Evolutionary conservation across 2,329 filamentous ascomycete genomes (phyloP).

Genomic region (Epichloe brachyelytri): DNA sequence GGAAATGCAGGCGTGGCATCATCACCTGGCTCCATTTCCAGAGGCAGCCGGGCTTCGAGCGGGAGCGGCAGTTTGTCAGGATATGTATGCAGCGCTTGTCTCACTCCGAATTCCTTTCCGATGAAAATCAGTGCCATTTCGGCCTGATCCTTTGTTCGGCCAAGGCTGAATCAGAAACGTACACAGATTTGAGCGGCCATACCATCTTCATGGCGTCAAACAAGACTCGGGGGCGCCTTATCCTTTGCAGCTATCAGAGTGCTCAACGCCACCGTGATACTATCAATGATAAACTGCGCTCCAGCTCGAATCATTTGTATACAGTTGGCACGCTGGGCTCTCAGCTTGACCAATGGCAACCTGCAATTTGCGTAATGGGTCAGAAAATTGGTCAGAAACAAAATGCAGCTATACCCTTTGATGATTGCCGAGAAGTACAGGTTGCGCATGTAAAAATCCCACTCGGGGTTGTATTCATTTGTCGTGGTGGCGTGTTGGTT

Average conservation of each 20-base stretch:
- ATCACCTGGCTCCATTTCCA: conserved; percentile 1
- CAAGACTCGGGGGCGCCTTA: conserved; percentile 19
- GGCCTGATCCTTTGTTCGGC: conserved; percentile 16
- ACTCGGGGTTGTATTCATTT: conserved; percentile 2
- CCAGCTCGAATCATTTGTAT: conserved; percentile 14
- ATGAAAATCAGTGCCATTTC: conserved; percentile 18
- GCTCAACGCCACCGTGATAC: conserved; percentile 14
- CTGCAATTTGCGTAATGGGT: conserved; percentile 17
- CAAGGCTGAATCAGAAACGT: conserved; percentile 16
- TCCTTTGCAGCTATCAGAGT: conserved; percentile 13
- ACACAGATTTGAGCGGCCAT: conserved; percentile 24
- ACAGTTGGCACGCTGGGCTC: conserved; percentile 16
- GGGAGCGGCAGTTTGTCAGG: conserved; percentile 12
- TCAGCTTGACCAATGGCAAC: conserved; percentile 14
- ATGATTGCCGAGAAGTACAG: conserved; percentile 20
- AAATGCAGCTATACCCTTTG: conserved; percentile 22
- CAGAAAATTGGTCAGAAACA: conserved; percentile 22
- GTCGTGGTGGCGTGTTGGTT: conserved; percentile 8
- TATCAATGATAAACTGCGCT: conserved; percentile 17
- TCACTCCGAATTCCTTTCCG: conserved; percentile 24
- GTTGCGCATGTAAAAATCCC: conserved; percentile 21
- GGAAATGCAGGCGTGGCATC: neutral
- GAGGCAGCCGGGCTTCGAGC: conserved; percentile 14
- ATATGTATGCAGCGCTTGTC: conserved; percentile 20
- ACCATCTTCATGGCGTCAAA: conserved; percentile 26